phyloP scores from a whole-genome alignment of 345 rosid species.

The Pistacia integerrima region DNA sequence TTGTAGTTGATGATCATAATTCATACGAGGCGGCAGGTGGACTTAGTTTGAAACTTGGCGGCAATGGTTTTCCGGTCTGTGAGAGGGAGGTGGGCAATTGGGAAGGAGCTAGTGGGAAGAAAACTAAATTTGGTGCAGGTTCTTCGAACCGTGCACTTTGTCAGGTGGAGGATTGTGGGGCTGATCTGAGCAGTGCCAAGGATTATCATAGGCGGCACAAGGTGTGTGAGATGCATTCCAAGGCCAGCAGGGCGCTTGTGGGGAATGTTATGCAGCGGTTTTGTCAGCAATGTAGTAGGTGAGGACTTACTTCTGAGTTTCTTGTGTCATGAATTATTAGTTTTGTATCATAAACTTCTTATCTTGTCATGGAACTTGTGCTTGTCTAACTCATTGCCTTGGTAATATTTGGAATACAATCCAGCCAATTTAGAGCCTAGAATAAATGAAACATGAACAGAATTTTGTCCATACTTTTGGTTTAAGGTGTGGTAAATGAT shows the following conservation, averaged over 20 bases:
- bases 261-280: slow-evolving; percentile 94
- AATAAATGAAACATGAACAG: background rate
- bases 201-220: slow-evolving; percentile 97
- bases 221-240: slow-evolving; percentile 97
- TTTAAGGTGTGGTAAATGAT: slow-evolving; percentile 10
- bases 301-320: slow-evolving; percentile 20
- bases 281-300: slow-evolving; percentile 99
- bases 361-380: background rate
- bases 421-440: background rate
- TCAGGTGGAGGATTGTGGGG: slow-evolving; percentile 93
- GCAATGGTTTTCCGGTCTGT: slow-evolving; percentile 45
- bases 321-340: background rate
- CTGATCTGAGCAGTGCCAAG: slow-evolving; percentile 89
- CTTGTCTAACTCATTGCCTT: background rate
- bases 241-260: slow-evolving; percentile 83
- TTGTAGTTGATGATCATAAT: slow-evolving; percentile 57
- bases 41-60: slow-evolving; percentile 80
- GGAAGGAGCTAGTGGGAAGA: slow-evolving; percentile 69
- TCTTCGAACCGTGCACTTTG: slow-evolving; percentile 69
- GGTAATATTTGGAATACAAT: background rate
- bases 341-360: background rate
- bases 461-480: background rate
- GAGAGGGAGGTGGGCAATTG: slow-evolving; percentile 53
- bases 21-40: slow-evolving; percentile 42
- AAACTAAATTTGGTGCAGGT: slow-evolving; percentile 64